Evolutionary conservation across 371 early-diverging fungal genomes (phyloP), one percentile per base, ranked within the genome.

Genomic region (Thermomucor indicae-seudaticae): DNA sequence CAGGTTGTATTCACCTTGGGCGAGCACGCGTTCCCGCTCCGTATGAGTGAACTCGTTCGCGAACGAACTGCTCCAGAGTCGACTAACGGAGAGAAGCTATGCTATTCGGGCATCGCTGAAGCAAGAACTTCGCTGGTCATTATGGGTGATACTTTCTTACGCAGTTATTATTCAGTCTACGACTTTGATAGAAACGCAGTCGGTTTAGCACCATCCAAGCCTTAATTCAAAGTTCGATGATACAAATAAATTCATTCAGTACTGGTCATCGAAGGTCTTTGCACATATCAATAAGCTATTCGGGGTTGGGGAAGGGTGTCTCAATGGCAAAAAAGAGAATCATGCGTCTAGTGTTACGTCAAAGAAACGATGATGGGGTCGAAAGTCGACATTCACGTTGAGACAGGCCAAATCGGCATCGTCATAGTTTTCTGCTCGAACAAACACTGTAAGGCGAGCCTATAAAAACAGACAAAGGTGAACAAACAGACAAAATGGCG

Each of bases 91-190:
- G 35, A 31, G 10, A 34, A 35, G 5, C 47, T 72, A 6, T 70
- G 73, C 27, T 72, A 54, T 39, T 64, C 73, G 23, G 71, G 70
- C 41, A 50, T 65, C 24, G 63, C 63, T 7, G 68, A 60, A 29
- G 64, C 64, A 16, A 58, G 53, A 14, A 57, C 55, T 6, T 52
- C 58, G 0, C 37, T 61, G 22, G 49, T 54, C 31, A 57, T 70
- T 24, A 44, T 70, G 31, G 71, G 71, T 43, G 65, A 64, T 32
- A 61, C 64, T 0, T 70, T 70, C 35, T 48, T 70, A 2, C 58
- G 64, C 23, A 59, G 56, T 23, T 67, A 62, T 25, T 70, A 61
- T 46, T 57, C 60, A 10, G 55, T 64, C 0, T 67, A 52, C 47
- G 67, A 64, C 40, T 67, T 55, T 50, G 60, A 50, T 19, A 51